A percentile compares a stretch with the other conserved stretches of the same genome.
Evolutionary conservation across 2,329 filamentous ascomycete genomes (phyloP).

Genomic region (Alternaria sp.): DNA sequence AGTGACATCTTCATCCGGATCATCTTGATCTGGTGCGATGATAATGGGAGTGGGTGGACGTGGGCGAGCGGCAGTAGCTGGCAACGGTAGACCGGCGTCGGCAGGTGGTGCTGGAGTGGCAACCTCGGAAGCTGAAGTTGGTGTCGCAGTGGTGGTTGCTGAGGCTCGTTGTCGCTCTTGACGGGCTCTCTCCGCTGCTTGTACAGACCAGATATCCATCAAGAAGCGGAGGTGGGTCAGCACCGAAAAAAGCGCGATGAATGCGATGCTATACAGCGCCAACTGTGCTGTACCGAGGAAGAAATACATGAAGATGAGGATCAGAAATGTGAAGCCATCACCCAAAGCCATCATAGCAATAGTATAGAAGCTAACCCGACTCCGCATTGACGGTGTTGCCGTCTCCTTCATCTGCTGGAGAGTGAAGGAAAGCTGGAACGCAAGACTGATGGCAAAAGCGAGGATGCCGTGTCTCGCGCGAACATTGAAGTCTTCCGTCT

Average conservation of each 20-base stretch:
- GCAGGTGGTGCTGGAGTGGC: conserved; percentile 36
- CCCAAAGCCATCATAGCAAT: conserved; percentile 68
- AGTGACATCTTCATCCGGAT: conserved; percentile 49
- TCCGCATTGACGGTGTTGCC: conserved; percentile 70
- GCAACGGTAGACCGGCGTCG: conserved; percentile 56
- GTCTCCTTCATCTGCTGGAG: conserved; percentile 70
- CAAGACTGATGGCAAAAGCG: conserved; percentile 60
- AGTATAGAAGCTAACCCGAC: conserved; percentile 70
- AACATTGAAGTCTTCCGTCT: conserved; percentile 64
- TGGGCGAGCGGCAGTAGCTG: conserved; percentile 58
- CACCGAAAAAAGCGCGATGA: conserved; percentile 67
- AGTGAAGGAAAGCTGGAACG: conserved; percentile 64
- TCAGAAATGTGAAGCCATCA: conserved; percentile 66
- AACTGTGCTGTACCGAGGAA: conserved; percentile 65
- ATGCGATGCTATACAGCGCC: conserved; percentile 64
- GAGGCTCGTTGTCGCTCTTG: conserved; percentile 56
- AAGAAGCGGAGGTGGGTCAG: conserved; percentile 71
- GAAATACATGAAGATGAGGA: conserved; percentile 61
- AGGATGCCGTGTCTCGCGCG: conserved; percentile 63
- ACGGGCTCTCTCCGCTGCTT: conserved; percentile 60
- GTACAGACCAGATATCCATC: conserved; percentile 72
- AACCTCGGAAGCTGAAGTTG: conserved; percentile 30
- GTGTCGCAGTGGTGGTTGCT: conserved; percentile 30
- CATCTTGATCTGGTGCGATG: conserved; percentile 67
- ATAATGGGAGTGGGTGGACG: conserved; percentile 64